phyloP scores from a whole-genome alignment of 2,329 filamentous ascomycete species.

The Aspergillus sp. region DNA sequence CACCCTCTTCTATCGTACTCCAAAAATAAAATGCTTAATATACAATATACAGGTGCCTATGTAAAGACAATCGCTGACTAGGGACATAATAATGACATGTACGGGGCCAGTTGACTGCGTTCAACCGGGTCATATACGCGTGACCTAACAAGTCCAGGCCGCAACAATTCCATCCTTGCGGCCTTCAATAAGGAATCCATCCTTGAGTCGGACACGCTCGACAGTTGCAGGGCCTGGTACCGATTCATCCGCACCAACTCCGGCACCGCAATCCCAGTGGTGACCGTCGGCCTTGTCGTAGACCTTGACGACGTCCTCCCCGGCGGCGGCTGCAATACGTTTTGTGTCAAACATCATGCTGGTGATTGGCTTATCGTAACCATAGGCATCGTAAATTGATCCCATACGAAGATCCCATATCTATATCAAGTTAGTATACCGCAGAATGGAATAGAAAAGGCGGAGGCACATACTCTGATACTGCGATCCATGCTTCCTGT shows the following conservation, averaged over 20 bases:
- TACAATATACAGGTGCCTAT: constrained; percentile 17
- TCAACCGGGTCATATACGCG: neutral
- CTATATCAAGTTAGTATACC: constrained; percentile 48
- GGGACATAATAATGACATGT: constrained; percentile 10
- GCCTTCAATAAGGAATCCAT: constrained; percentile 91
- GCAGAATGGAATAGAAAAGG: neutral
- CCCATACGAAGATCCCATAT: constrained; percentile 98
- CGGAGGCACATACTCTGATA: constrained; percentile 70
- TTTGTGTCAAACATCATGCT: constrained; percentile 96
- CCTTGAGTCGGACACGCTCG: constrained; percentile 84
- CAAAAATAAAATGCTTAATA: constrained; percentile 6
- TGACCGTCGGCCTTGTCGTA: constrained; percentile 96
- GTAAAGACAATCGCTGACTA: constrained; percentile 10
- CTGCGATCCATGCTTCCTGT: constrained; percentile 91
- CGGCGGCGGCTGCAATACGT: constrained; percentile 84
- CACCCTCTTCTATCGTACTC: constrained; percentile 10
- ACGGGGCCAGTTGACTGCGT: neutral
- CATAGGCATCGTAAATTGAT: constrained; percentile 92
- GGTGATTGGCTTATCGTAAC: constrained; percentile 87
- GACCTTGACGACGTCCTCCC: constrained; percentile 92
- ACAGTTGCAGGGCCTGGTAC: constrained; percentile 67
- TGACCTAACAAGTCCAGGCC: constrained; percentile 73
- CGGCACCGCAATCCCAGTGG: constrained; percentile 95
- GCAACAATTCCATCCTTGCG: constrained; percentile 84
- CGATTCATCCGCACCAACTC: constrained; percentile 65